These are phyloP conservation scores for Diatrype stigma DNA, from an alignment of 2,329 filamentous ascomycete species.

Conservation along the genomic window DNA sequence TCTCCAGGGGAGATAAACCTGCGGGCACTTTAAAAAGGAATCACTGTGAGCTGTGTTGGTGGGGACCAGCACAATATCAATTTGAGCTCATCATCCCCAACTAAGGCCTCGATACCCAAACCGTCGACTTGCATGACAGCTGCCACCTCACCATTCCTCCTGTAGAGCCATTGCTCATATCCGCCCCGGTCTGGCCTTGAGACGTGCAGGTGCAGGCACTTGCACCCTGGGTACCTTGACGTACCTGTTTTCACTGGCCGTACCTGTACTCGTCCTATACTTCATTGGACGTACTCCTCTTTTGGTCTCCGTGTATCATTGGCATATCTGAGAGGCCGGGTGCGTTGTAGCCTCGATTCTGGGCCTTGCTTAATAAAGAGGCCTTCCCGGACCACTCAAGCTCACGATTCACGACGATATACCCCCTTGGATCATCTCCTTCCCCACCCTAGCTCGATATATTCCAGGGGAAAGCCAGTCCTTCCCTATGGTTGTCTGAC, in stretches of 20 bases:
- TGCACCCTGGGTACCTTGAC: conserved; percentile 23
- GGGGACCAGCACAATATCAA: conserved; percentile 2
- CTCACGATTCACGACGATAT: conserved; percentile 8
- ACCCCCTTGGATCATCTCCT: conserved; percentile 1
- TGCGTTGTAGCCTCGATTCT: conserved; percentile 27
- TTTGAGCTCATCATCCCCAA: conserved; percentile 13
- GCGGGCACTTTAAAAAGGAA: neutral
- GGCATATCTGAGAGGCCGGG: conserved; percentile 24
- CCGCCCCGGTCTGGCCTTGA: conserved; percentile 31
- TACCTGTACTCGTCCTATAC: conserved; percentile 30
- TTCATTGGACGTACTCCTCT: conserved; percentile 25
- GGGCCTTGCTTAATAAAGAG: conserved; percentile 24
- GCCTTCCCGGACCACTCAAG: conserved; percentile 19
- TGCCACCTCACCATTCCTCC: conserved; percentile 43
- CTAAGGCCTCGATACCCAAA: conserved; percentile 30
- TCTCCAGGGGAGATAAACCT: neutral
- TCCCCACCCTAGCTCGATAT: conserved; percentile 6
- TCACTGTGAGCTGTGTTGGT: conserved; percentile 1
- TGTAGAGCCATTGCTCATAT: conserved; percentile 36
- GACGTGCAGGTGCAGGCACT: conserved; percentile 17
- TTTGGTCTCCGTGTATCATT: conserved; percentile 22
- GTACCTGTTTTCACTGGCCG: conserved; percentile 26
- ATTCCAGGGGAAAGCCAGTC: conserved; percentile 2
- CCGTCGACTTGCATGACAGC: conserved; percentile 41
- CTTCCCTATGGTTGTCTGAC: neutral